Percentiles rank a stretch among this genome's conserved stretches.
These are phyloP conservation scores for Mortierella sp. DNA, from an alignment of 371 early-diverging fungal genomes.

Conservation along the genomic window DNA sequence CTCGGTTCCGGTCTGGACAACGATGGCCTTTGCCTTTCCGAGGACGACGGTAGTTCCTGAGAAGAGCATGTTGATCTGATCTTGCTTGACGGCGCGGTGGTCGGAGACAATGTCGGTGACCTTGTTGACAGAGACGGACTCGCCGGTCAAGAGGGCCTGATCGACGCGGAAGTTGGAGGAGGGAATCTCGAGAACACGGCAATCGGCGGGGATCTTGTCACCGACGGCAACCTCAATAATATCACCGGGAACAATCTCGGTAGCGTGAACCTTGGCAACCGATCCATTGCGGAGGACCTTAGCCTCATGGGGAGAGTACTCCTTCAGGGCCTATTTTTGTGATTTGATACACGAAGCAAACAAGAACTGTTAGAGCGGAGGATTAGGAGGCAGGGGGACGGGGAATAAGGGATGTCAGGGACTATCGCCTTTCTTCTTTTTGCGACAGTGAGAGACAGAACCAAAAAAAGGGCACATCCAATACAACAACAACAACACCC, in stretches of 20 bases:
- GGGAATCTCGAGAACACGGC: conserved; percentile 82
- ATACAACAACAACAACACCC: background rate
- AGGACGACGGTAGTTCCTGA: conserved; percentile 96
- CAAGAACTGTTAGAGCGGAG: background rate
- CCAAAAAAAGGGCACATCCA: background rate
- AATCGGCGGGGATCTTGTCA: conserved; percentile 97
- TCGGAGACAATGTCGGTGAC: conserved; percentile 73
- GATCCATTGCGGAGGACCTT: conserved; percentile 88
- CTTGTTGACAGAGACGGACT: conserved; percentile 94
- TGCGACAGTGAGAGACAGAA: background rate
- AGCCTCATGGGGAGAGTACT: conserved; percentile 97
- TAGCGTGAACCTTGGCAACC: conserved; percentile 76
- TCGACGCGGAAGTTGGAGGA: conserved; percentile 92
- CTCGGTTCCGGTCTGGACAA: conserved; percentile 86
- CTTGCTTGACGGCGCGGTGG: conserved; percentile 90
- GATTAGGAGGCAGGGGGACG: background rate
- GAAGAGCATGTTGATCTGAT: conserved; percentile 95
- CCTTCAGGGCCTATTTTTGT: conserved; percentile 80
- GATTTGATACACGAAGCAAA: background rate
- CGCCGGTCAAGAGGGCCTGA: conserved; percentile 97
- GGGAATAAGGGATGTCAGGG: background rate
- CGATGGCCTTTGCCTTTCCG: conserved; percentile 92
- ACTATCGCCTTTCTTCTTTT: background rate
- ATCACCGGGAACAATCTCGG: conserved; percentile 97
- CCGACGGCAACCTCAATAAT: conserved; percentile 92